These are phyloP conservation scores for Rhazya stricta DNA, from an alignment of 257 asterid genomes.

Conservation along the genomic window DNA sequence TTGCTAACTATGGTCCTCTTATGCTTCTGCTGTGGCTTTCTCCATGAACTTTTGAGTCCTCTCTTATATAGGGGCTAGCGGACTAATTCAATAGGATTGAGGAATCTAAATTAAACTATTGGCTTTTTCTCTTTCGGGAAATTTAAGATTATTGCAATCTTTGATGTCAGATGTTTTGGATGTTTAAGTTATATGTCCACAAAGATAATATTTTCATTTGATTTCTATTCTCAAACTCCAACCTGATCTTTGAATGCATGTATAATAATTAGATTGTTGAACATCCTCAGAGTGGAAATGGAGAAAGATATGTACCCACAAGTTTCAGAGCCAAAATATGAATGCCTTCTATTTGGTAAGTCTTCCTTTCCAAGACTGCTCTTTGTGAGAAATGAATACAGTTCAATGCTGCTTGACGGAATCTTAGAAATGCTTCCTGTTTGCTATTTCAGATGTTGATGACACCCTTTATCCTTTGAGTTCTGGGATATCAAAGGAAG, in stretches of 20 bases:
- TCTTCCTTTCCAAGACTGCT: slow-evolving; percentile 3
- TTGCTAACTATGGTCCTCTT: not conserved
- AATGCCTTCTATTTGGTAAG: slow-evolving; percentile 86
- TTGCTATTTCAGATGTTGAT: slow-evolving; percentile 67
- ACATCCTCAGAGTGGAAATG: slow-evolving; percentile 39
- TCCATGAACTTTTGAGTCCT: not conserved
- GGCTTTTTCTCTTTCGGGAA: not conserved
- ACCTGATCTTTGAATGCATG: not conserved
- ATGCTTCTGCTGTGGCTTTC: not conserved
- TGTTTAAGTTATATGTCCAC: not conserved
- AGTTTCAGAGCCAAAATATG: slow-evolving; percentile 46
- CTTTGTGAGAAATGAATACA: not conserved
- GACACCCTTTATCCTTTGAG: slow-evolving; percentile 81
- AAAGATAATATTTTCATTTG: not conserved
- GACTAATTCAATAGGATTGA: too few species aligned
- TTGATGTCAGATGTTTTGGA: not conserved
- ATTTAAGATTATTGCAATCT: not conserved
- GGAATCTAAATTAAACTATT: not conserved
- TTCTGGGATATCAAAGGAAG: slow-evolving; percentile 68
- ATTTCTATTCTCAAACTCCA: not conserved
- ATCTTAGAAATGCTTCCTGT: not conserved
- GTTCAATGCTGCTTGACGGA: not conserved
- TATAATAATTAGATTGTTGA: slow-evolving; percentile 18
- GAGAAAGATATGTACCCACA: slow-evolving; percentile 41
- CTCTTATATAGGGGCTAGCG: not conserved